These are phyloP conservation scores for Cladosporium oxysporum DNA, from an alignment of 2,329 filamentous ascomycete genomes.

Conservation along the genomic window DNA sequence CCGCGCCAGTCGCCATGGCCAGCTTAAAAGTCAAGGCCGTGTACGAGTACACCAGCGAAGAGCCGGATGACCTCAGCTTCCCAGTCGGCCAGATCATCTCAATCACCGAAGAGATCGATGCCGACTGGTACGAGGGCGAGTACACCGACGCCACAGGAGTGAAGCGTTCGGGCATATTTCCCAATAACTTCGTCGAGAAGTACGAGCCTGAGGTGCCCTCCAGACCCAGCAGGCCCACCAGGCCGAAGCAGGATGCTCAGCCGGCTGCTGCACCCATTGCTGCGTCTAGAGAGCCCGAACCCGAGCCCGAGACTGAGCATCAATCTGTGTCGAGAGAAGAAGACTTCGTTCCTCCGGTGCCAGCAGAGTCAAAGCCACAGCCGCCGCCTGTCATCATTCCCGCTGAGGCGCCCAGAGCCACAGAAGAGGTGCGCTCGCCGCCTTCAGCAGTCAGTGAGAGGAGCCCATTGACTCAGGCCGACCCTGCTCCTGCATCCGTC, in stretches of 20 bases:
- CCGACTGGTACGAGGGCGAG: slow-evolving; percentile 90
- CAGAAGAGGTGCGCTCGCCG: slow-evolving; percentile 32
- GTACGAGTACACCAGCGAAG: slow-evolving; percentile 88
- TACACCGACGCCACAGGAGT: slow-evolving; percentile 75
- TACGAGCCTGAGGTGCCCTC: slow-evolving; percentile 90
- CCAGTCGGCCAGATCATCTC: slow-evolving; percentile 83
- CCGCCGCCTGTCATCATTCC: slow-evolving; percentile 39
- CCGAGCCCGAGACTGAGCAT: slow-evolving; percentile 24
- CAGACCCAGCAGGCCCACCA: slow-evolving; percentile 70
- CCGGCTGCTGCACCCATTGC: slow-evolving; percentile 14
- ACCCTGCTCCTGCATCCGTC: slow-evolving; percentile 37
- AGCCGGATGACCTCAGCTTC: slow-evolving; percentile 95
- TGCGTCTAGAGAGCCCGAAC: slow-evolving; percentile 32
- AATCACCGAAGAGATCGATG: slow-evolving; percentile 88
- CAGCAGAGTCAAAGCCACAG: slow-evolving; percentile 40
- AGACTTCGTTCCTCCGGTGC: slow-evolving; percentile 33
- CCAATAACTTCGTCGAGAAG: slow-evolving; percentile 95
- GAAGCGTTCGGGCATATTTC: slow-evolving; percentile 85
- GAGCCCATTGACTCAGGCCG: slow-evolving; percentile 24
- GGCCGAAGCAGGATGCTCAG: slow-evolving; percentile 64
- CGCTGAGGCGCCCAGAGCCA: slow-evolving; percentile 21
- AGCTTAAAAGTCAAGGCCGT: slow-evolving; percentile 93
- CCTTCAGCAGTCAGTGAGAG: slow-evolving; percentile 26
- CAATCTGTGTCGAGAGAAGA: slow-evolving; percentile 19
- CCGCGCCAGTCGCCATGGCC: slow-evolving; percentile 29